These are phyloP conservation scores for Globisporangium nodosum DNA, from an alignment of 352 stramenopile species.

Conservation along the genomic window DNA sequence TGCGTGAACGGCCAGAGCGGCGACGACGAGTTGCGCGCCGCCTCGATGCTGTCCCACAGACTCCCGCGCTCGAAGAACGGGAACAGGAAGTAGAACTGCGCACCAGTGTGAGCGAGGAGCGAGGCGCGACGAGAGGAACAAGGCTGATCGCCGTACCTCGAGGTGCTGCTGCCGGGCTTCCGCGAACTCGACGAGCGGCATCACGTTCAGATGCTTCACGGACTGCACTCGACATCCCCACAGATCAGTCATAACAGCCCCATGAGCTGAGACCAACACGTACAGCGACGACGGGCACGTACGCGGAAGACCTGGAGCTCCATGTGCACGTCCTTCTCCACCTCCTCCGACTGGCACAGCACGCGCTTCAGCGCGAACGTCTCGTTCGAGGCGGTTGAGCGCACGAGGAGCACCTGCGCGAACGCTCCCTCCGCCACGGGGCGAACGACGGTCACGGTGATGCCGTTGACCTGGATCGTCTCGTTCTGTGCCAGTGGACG, in stretches of 20 bases:
- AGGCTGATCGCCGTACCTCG: conserved; percentile 32
- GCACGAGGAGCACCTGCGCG: conserved; percentile 79
- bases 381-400: conserved; percentile 55
- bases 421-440: conserved; percentile 71
- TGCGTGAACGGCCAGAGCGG: conserved; percentile 83
- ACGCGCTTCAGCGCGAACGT: conserved; percentile 81
- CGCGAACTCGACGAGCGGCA: conserved; percentile 75
- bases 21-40: conserved; percentile 57
- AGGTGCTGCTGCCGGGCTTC: conserved; percentile 60
- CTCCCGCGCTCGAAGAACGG: conserved; percentile 82
- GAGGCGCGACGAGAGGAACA: neutral
- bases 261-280: neutral
- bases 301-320: conserved; percentile 76
- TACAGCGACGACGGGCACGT: conserved; percentile 4
- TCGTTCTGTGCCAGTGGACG: conserved; percentile 34
- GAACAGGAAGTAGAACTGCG: conserved; percentile 79
- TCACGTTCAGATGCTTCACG: conserved; percentile 78
- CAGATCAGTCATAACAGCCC: neutral
- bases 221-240: conserved; percentile 23
- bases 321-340: conserved; percentile 68
- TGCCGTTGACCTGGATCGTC: conserved; percentile 66
- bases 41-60: conserved; percentile 70
- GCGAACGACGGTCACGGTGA: conserved; percentile 64
- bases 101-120: neutral
- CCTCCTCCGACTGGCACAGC: conserved; percentile 76